These are phyloP conservation scores for Pestalotiopsis sp. DNA, from an alignment of 2,329 filamentous ascomycete genomes.

Conservation along the genomic window DNA sequence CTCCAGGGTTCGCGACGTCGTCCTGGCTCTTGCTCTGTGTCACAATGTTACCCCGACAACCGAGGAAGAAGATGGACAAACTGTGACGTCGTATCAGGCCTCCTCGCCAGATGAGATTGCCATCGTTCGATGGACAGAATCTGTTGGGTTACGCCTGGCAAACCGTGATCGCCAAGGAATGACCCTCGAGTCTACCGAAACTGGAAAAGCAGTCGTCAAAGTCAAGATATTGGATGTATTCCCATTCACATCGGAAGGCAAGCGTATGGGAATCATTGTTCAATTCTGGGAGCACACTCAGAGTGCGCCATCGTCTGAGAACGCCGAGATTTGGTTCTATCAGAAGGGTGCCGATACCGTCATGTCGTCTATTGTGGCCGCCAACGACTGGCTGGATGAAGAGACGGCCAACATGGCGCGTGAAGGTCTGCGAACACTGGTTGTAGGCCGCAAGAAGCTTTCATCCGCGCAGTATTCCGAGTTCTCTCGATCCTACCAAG, in stretches of 20 bases:
- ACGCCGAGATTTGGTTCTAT: slow-evolving; percentile 94
- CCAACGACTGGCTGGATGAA: slow-evolving; percentile 98
- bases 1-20: slow-evolving; percentile 87
- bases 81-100: slow-evolving; percentile 86
- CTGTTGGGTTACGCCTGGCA: slow-evolving; percentile 80
- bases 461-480: slow-evolving; percentile 78
- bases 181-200: slow-evolving; percentile 75
- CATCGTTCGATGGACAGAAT: slow-evolving; percentile 94
- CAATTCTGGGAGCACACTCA: slow-evolving; percentile 70
- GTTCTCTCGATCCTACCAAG: slow-evolving; percentile 73
- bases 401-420: slow-evolving; percentile 99
- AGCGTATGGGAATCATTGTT: slow-evolving; percentile 96
- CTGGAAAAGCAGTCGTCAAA: slow-evolving; percentile 73
- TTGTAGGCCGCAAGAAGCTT: slow-evolving; percentile 89
- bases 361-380: slow-evolving; percentile 92
- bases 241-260: slow-evolving; percentile 96
- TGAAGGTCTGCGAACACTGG: slow-evolving; percentile 89
- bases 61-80: slow-evolving; percentile 78
- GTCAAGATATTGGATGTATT: slow-evolving; percentile 93
- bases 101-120: slow-evolving; percentile 98
- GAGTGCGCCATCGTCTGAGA: slow-evolving; percentile 48
- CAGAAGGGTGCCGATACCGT: slow-evolving; percentile 98
- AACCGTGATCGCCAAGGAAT: slow-evolving; percentile 88
- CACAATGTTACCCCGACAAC: slow-evolving; percentile 95
- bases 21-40: slow-evolving; percentile 88